Evolutionary conservation across 352 stramenopile species (phyloP), one percentile per base, ranked within the genome.

Genomic region (Phytophthora multivora): DNA sequence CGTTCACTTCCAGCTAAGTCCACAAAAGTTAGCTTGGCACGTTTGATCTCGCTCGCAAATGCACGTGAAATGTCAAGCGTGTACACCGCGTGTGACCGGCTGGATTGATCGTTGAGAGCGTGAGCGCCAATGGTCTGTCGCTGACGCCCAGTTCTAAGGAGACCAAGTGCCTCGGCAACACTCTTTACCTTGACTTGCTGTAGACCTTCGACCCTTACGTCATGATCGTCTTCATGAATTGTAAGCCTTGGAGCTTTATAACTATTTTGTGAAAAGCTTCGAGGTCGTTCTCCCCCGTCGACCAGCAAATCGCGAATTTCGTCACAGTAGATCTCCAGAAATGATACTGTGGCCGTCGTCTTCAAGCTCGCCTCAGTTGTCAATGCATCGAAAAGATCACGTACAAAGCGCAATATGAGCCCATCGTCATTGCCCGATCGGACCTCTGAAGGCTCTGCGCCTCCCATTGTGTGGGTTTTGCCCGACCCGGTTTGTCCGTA

Each of bases 261-360:
- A 66, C 26, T 46, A 74, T 28, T 88, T 80, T 2, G 62, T 40
- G n/a, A 50, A 30, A 8, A 72, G 63, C 8, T 72, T 57, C 21
- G 33, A 40, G 15, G 53, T 63, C 16, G 47, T 23, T 51, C 41
- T 28, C 55, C 60, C 13, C 46, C 26, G 8, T 80, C 71, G 33
- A 89, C 71, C 1, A 99, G 70, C 31, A 99, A 67, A 70, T 99
- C 96, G 51, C 95, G 90, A 50, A 99, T 97, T 61, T 99, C 95
- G 75, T 99, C 95, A n/a, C 95, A 96, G 53, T 99, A 99, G 6
- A 99, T 98, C 71, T 99, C 97, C 0, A 99, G 75, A 59, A 93
- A 95, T 6, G 86, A 93, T 1, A 93, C 81, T 3, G 71, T 80
- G 2, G 89, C 69, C 28, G 54, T 69, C n/a, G 53, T 64, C 33